A percentile compares a stretch with the other conserved stretches of the same genome.
phyloP scores from a whole-genome alignment of 2,329 filamentous ascomycete species.

The Pseudopyrenochaeta lycopersici region DNA sequence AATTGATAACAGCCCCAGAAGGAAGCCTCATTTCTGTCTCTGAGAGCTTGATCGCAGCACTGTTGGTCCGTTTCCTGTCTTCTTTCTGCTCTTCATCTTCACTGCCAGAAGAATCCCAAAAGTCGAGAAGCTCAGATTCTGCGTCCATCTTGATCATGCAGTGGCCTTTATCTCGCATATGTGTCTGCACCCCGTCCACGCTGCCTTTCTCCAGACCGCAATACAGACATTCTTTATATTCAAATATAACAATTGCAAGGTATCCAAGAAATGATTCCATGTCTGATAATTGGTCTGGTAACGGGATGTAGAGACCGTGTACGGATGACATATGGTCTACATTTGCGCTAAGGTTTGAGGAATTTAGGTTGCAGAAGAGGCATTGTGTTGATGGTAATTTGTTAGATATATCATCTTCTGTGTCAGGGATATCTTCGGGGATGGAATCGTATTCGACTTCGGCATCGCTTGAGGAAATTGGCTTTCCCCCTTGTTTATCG shows the following conservation, averaged over 20 bases:
- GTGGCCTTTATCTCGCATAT: conserved; percentile 49
- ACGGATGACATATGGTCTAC: conserved; percentile 39
- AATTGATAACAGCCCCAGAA: conserved; percentile 21
- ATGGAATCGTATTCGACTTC: background rate
- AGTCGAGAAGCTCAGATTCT: conserved; percentile 46
- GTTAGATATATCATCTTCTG: background rate
- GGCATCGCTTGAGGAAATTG: background rate
- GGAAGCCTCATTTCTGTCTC: conserved; percentile 26
- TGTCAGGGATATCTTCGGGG: background rate
- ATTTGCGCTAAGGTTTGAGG: conserved; percentile 16
- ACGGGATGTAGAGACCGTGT: conserved; percentile 42
- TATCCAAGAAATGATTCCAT: conserved; percentile 42
- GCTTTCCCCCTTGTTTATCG: background rate
- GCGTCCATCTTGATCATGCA: conserved; percentile 44
- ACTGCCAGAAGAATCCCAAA: conserved; percentile 30
- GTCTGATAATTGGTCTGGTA: conserved; percentile 30
- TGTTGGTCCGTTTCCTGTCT: conserved; percentile 2
- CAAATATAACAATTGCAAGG: conserved; percentile 33
- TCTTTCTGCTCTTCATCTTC: conserved; percentile 7
- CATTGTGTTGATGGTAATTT: conserved; percentile 20
- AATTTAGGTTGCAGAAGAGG: conserved; percentile 39
- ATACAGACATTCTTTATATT: conserved; percentile 48
- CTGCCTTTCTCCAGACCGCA: conserved; percentile 39
- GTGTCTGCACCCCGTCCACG: conserved; percentile 37
- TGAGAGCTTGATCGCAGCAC: conserved; percentile 10